Conservation (phyloP, 768 basidiomycete genomes). For the Suillus paluster region DNA sequence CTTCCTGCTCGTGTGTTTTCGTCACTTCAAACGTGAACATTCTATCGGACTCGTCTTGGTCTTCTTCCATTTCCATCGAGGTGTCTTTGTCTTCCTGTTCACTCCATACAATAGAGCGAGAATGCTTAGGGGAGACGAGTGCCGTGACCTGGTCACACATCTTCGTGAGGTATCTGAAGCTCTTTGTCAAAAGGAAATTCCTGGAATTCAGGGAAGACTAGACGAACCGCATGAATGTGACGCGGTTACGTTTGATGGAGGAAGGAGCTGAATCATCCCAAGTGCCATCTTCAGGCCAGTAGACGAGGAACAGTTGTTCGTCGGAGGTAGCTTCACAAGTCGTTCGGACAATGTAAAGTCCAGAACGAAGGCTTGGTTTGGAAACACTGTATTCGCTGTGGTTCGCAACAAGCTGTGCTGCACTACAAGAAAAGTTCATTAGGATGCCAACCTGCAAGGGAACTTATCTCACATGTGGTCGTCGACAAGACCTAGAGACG, state of each 20-base stretch:
- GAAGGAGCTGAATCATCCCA: slow-evolving; percentile 56
- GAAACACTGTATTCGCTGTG: background rate
- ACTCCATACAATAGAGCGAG: slow-evolving; percentile 48
- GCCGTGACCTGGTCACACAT: slow-evolving; percentile 59
- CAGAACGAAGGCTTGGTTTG: slow-evolving; percentile 45
- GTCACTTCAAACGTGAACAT: slow-evolving; percentile 58
- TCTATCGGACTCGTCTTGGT: slow-evolving; percentile 48
- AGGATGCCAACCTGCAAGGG: background rate
- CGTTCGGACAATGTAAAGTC: slow-evolving; percentile 47
- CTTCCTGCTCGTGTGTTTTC: slow-evolving; percentile 60
- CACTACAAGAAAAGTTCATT: slow-evolving; percentile 8
- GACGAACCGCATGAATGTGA: slow-evolving; percentile 63
- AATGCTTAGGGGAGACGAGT: slow-evolving; percentile 53
- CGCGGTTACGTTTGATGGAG: slow-evolving; percentile 53
- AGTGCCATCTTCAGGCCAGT: slow-evolving; percentile 65
- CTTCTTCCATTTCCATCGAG: slow-evolving; percentile 30
- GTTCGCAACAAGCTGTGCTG: slow-evolving; percentile 13
- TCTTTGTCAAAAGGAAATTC: background rate
- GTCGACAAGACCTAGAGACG: slow-evolving; percentile 40
- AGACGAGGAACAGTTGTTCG: slow-evolving; percentile 50
- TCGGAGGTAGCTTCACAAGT: slow-evolving; percentile 7
- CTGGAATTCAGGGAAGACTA: background rate
- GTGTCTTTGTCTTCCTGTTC: slow-evolving; percentile 32
- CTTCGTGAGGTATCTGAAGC: slow-evolving; percentile 59
- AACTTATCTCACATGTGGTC: slow-evolving; percentile 41